Percentiles rank a stretch among this genome's conserved stretches.
Evolutionary conservation across 768 basidiomycete species (phyloP).

Genomic region (Dendrothele bispora): DNA sequence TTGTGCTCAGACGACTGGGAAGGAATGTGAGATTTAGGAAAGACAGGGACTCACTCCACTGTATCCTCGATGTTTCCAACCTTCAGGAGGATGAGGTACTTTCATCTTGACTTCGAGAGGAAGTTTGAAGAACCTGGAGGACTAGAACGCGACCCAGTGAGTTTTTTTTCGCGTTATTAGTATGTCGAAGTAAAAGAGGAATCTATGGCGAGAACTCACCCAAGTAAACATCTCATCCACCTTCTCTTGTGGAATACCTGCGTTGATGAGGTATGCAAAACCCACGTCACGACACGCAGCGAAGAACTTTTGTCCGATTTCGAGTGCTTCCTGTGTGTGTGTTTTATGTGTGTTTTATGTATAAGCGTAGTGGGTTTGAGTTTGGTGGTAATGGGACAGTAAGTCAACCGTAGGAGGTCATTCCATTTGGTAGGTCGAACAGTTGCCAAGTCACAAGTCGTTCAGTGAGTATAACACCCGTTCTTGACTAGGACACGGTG

Average conservation of each 20-base stretch:
- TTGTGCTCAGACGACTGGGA: too few relatives aligned
- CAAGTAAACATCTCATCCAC: slow-evolving; percentile 24
- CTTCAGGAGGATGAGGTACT: slow-evolving; percentile 25
- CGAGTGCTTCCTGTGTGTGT: slow-evolving; percentile 17
- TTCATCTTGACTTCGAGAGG: slow-evolving; percentile 20
- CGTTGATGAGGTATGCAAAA: slow-evolving; percentile 31
- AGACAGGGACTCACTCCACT: slow-evolving; percentile 12
- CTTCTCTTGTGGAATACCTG: slow-evolving; percentile 22
- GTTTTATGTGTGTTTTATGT: too few relatives aligned
- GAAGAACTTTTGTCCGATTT: slow-evolving; percentile 13
- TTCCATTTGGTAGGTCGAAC: too few relatives aligned
- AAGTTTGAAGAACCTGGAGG: slow-evolving; percentile 20
- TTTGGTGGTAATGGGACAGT: too few relatives aligned
- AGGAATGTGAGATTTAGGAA: too few relatives aligned
- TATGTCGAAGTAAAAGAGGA: neutral
- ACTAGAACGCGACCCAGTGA: slow-evolving; percentile 6
- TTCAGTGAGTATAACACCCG: too few relatives aligned
- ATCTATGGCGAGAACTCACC: slow-evolving; percentile 12
- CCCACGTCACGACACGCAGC: slow-evolving; percentile 22
- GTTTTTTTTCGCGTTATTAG: neutral
- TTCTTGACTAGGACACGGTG: too few relatives aligned
- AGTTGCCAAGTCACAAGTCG: too few relatives aligned
- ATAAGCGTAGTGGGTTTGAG: too few relatives aligned
- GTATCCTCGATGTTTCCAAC: slow-evolving; percentile 25
- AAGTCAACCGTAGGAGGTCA: too few relatives aligned